Percentiles rank a stretch among this genome's conserved stretches.
Conservation (phyloP, 495 filamentous ascomycete genomes). For the Tuber microsphaerosporum region DNA sequence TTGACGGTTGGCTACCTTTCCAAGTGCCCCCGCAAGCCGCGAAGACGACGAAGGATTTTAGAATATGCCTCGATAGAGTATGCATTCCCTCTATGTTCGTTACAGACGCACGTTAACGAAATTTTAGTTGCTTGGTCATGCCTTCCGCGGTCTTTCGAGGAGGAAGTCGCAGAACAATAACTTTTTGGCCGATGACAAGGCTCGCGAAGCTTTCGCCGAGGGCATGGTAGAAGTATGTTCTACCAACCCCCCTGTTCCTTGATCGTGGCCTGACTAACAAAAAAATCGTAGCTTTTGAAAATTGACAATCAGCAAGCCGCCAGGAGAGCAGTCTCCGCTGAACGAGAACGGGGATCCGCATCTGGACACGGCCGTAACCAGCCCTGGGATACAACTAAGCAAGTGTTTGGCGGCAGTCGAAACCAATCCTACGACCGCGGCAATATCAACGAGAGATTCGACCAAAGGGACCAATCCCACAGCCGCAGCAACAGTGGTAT, state of each 20-base stretch:
- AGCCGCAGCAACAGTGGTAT: neutral
- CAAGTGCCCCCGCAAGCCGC: conserved; percentile 41
- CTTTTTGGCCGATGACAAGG: conserved; percentile 45
- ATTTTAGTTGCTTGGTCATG: conserved; percentile 38
- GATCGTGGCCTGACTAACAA: neutral
- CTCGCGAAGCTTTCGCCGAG: conserved; percentile 43
- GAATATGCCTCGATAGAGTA: conserved; percentile 42
- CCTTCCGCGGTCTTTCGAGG: conserved; percentile 39
- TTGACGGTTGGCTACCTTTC: conserved; percentile 51
- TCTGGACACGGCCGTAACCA: neutral
- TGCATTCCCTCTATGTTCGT: neutral
- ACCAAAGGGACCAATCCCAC: neutral
- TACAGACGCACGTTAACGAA: conserved; percentile 15
- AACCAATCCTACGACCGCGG: neutral
- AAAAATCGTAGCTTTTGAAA: conserved; percentile 5
- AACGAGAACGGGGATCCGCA: neutral
- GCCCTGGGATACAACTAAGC: neutral
- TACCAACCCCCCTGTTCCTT: neutral
- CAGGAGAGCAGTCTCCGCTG: neutral
- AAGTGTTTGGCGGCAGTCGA: neutral
- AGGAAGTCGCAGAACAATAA: conserved; percentile 16
- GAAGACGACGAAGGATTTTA: conserved; percentile 47
- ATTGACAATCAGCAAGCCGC: neutral
- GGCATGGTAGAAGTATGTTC: conserved; percentile 44
- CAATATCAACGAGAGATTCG: neutral